phyloP scores from a whole-genome alignment of 345 rosid species.

The Clarkia xantiana region DNA sequence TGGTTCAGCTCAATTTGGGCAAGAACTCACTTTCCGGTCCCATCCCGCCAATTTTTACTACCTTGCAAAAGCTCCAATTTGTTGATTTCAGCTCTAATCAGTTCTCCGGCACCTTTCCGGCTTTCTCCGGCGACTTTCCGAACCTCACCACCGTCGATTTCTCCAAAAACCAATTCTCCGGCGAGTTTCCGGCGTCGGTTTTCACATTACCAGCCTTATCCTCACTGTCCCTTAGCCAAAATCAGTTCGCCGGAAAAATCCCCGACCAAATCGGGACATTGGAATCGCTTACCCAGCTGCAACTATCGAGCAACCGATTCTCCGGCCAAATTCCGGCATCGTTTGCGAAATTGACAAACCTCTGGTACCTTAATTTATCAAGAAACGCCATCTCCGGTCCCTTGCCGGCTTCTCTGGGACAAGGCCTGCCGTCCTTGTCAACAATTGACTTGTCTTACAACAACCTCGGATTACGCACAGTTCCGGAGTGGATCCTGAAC shows the following conservation, averaged over 20 bases:
- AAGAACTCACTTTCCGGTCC: conserved; percentile 62
- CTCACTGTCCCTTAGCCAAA: conserved; percentile 44
- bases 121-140: conserved; percentile 28
- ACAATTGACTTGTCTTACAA: conserved; percentile 79
- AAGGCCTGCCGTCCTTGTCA: conserved; percentile 52
- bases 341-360: conserved; percentile 45
- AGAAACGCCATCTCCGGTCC: conserved; percentile 60
- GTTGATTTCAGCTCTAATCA: conserved; percentile 69
- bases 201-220: conserved; percentile 37
- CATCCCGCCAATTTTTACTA: conserved; percentile 41
- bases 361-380: conserved; percentile 84
- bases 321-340: conserved; percentile 57
- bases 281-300: conserved; percentile 56
- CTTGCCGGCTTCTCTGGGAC: conserved; percentile 34
- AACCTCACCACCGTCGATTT: conserved; percentile 47
- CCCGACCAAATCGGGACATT: conserved; percentile 48
- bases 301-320: conserved; percentile 48
- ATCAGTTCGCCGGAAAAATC: conserved; percentile 49
- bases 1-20: conserved; percentile 25
- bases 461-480: conserved; percentile 46
- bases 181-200: conserved; percentile 45
- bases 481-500: conserved; percentile 62
- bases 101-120: conserved; percentile 56
- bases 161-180: conserved; percentile 54
- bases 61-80: conserved; percentile 34